Base-by-base conservation (phyloP, 2,329 filamentous ascomycete species). In the Cordyceps tenuipes region DNA sequence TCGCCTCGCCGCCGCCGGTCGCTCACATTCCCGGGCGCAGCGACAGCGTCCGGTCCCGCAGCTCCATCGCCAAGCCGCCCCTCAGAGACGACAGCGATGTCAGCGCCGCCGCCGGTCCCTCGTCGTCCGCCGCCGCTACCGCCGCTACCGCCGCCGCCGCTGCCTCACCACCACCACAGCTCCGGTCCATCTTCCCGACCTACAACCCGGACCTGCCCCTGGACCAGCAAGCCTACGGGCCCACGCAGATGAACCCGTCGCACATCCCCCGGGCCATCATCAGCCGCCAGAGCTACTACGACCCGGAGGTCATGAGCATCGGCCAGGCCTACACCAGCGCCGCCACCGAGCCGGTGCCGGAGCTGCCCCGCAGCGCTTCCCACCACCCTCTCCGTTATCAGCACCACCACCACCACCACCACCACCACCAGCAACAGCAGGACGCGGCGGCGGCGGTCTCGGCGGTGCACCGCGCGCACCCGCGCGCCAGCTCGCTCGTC, bases 141-240 rank as follows among this genome's bases (percentile, higher is more conserved):
- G n/a, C n/a, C n/a, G n/a, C n/a, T n/a, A n/a, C n/a, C n/a, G n/a
- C n/a, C n/a, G n/a, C n/a, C n/a, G n/a, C n/a, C n/a, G n/a, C n/a
- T n/a, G n/a, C n/a, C n/a, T n/a, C n/a, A n/a, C n/a, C n/a, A 77
- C 34, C 53, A 6, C 75, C 80, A 0, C 66, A 71, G 0, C 79
- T 89, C 66, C 81, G 82, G 36, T 91, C 88, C 26, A 91, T 92
- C 66, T 92, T 92, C 66, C 89, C 89, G 8, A 79, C 82, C 34
- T 91, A 91, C 68, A 85, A 92, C 67, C 86, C 84, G 3, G 80
- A 80, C 1, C 69, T 90, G 26, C 78, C 87, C 5, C 79, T 90
- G 3, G 78, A 84, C 59, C 82, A 84, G 61, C 89, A 92, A 68
- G 73, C 82, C 51, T 91, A 92, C 72, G 87, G 81, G 53, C 87